A percentile compares a stretch with the other conserved stretches of the same genome.
These are phyloP conservation scores for Cercospora brassicicola DNA, from an alignment of 2,329 filamentous ascomycete genomes.

Conservation along the genomic window DNA sequence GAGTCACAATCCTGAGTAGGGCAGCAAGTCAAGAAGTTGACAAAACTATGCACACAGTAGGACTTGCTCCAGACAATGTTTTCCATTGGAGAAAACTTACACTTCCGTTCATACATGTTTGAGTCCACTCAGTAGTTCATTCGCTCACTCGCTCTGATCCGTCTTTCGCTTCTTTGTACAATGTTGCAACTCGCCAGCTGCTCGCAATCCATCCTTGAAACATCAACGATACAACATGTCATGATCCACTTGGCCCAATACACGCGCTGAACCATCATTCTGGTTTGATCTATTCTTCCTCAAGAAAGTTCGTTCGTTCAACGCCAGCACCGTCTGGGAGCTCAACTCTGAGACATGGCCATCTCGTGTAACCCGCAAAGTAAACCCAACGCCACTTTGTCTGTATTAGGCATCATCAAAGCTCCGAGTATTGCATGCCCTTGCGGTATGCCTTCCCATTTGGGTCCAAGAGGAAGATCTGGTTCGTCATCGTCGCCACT, in stretches of 20 bases:
- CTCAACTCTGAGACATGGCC: constrained; percentile 32
- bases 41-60: neutral
- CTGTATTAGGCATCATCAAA: constrained; percentile 46
- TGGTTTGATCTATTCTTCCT: neutral
- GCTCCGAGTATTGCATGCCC: constrained; percentile 51
- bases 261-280: neutral
- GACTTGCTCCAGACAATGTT: neutral
- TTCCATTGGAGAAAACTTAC: neutral
- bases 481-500: constrained; percentile 30
- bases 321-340: constrained; percentile 6
- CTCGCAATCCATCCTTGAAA: neutral
- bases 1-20: neutral
- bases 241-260: constrained; percentile 4
- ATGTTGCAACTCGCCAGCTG: neutral
- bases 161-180: neutral
- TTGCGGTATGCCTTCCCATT: constrained; percentile 48
- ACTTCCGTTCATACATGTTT: neutral
- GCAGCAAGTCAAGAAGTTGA: neutral
- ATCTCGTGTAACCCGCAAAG: constrained; percentile 41
- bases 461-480: constrained; percentile 30
- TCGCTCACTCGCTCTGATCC: neutral
- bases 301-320: neutral
- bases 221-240: constrained; percentile 7
- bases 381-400: constrained; percentile 47
- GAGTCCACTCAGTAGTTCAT: neutral